These are phyloP conservation scores for Collybiopsis confluens DNA, from an alignment of 768 basidiomycete species.

Conservation along the genomic window DNA sequence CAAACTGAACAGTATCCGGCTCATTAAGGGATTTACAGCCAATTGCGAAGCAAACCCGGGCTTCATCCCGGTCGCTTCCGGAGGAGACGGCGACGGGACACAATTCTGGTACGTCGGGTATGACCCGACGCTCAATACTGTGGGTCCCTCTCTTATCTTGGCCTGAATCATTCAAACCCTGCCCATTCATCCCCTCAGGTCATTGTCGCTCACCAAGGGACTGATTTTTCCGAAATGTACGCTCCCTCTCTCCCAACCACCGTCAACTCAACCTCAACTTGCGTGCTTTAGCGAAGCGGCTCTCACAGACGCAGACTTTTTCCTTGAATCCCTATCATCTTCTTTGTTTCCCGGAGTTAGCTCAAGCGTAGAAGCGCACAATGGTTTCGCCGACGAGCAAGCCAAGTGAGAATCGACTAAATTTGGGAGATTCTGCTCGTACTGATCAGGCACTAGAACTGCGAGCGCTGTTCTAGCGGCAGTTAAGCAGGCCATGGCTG, in stretches of 20 bases:
- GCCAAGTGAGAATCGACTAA: constrained; percentile 26
- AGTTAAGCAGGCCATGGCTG: constrained; percentile 30
- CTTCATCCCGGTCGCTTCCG: constrained; percentile 45
- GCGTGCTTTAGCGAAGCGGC: constrained; percentile 26
- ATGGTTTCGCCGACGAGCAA: constrained; percentile 40
- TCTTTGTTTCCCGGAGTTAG: constrained; percentile 42
- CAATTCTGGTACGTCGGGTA: constrained; percentile 48
- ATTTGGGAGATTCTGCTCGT: neutral
- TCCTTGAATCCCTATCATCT: constrained; percentile 26
- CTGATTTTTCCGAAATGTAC: constrained; percentile 21
- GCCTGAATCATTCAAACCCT: no score
- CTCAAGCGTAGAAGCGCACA: constrained; percentile 35
- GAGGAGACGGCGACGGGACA: constrained; percentile 37
- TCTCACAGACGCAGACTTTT: constrained; percentile 33
- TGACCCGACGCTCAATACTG: constrained; percentile 26
- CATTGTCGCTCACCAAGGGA: constrained; percentile 20
- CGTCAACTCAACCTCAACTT: neutral
- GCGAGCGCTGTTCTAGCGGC: constrained; percentile 35
- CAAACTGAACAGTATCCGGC: neutral
- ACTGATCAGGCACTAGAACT: constrained; percentile 25
- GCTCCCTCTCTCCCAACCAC: neutral
- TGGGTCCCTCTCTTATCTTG: neutral
- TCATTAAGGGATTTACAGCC: constrained; percentile 18
- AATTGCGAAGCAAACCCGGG: constrained; percentile 43
- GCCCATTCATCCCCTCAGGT: neutral